Evolutionary conservation across 306 rosid species (phyloP), one percentile per base, ranked within the genome.

Genomic region (Corylus americana): DNA sequence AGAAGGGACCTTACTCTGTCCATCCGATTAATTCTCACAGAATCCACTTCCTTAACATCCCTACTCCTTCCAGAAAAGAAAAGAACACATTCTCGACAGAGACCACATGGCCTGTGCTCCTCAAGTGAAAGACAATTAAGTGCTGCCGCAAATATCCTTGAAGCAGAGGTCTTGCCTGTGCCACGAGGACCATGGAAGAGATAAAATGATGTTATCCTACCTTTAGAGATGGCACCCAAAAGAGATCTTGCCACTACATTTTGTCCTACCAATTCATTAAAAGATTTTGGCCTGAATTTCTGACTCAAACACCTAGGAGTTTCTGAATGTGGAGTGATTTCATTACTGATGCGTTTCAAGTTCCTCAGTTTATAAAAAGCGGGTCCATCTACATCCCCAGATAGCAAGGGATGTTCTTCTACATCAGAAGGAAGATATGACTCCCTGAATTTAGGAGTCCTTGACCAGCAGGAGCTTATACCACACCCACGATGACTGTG

Each of bases 141-240:
- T 12, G 98, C 95, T 11, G 93, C 94, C 70, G 97, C 95, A 84
- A 93, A 93, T 71, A 91, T 87, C 77, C 92, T 90, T 4, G 97
- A 83, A 17, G 95, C 91, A 18, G 93, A 91, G 63, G 97, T 93
- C 85, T 93, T 93, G 73, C 98, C 98, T 0, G 98, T 91, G 22
- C 98, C 98, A 12, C 93, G 90, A 0, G 95, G 95, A 70, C 98
- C 98, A 61, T 93, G 85, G 71, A 93, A 93, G 72, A 93, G 84
- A 85, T 91, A 93, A 85, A 93, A 85, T 1, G 98, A 86, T 35
- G 86, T 71, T 77, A 93, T 83, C 85, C 88, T 89, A 78, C 93
- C 93, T 77, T 76, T 85, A 29, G 78, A 85, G 58, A 93, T 88
- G 27, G 98, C 95, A 66, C 95, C 90, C 84, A 87, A 81, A 55